Conservation (phyloP, 129 eudicot genomes). For the Cynara cardunculus region DNA sequence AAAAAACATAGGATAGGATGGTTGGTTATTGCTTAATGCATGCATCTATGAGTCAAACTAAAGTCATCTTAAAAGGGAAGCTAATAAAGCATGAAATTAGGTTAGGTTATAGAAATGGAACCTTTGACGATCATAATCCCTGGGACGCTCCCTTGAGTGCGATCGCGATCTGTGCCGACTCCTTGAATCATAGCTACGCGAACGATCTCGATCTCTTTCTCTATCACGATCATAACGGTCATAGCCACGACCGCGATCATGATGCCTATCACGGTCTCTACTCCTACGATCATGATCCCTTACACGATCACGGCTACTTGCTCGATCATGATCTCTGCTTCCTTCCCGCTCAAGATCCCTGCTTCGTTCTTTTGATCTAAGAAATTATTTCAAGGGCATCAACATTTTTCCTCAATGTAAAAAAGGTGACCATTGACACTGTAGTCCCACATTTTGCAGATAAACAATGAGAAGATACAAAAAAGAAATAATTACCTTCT, state of each 20-base stretch:
- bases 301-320: conserved; percentile 57
- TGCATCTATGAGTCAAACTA: not conserved
- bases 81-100: not conserved
- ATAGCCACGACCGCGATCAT: conserved; percentile 56
- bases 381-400: not conserved
- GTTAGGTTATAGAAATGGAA: conserved; percentile 5
- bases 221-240: conserved; percentile 73
- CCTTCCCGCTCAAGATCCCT: conserved; percentile 67
- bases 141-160: conserved; percentile 67
- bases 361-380: conserved; percentile 79
- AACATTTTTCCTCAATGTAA: not conserved
- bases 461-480: not conserved
- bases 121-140: conserved; percentile 92
- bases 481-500: conserved; percentile 44
- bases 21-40: too few relatives aligned
- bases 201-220: conserved; percentile 54
- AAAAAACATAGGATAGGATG: too few relatives aligned
- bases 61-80: not conserved
- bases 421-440: not conserved
- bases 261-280: conserved; percentile 78
- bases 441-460: not conserved
- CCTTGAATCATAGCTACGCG: conserved; percentile 70
- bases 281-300: conserved; percentile 72
- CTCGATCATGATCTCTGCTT: conserved; percentile 65
- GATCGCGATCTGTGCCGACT: conserved; percentile 86